phyloP scores from a whole-genome alignment of 805 yeast species.

The Saccharomycopsis sp. region DNA sequence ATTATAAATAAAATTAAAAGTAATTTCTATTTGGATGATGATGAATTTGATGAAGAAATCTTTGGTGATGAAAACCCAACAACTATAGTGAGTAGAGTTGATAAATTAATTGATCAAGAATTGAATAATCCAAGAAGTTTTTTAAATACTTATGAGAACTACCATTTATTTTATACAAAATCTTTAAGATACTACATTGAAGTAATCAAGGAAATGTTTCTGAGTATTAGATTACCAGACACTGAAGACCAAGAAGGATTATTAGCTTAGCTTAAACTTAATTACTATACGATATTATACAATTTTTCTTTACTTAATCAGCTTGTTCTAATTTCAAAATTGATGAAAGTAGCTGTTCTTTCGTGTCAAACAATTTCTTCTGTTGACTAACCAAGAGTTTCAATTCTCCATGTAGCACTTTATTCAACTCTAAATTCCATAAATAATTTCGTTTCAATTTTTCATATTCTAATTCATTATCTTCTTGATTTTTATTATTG shows the following conservation, averaged over 20 bases:
- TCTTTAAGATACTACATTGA: not conserved
- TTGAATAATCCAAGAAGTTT: constrained; percentile 7
- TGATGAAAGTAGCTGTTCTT: constrained; percentile 39
- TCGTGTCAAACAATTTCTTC: constrained; percentile 35
- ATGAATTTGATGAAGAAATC: constrained; percentile 19
- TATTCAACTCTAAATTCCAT: constrained; percentile 35
- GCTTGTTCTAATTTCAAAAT: constrained; percentile 31
- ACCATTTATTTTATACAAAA: constrained; percentile 8
- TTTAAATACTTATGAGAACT: constrained; percentile 18
- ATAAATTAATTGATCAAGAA: constrained; percentile 12
- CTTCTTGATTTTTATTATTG: not conserved
- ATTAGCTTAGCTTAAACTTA: no score
- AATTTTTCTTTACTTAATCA: not conserved
- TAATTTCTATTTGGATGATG: constrained; percentile 29
- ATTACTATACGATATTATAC: not conserved
- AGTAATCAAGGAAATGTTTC: not conserved
- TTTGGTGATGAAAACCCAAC: constrained; percentile 1
- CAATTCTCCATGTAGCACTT: constrained; percentile 31
- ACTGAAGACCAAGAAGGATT: no score
- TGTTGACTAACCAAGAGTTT: constrained; percentile 27
- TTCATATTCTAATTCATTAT: constrained; percentile 23
- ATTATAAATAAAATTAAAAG: constrained; percentile 24
- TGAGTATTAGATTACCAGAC: no score
- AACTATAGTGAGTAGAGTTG: constrained; percentile 8
- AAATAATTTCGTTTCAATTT: constrained; percentile 30